These are phyloP conservation scores for Cryptosporidium tyzzeri DNA, from an alignment of 169 alveolate species.

Conservation along the genomic window DNA sequence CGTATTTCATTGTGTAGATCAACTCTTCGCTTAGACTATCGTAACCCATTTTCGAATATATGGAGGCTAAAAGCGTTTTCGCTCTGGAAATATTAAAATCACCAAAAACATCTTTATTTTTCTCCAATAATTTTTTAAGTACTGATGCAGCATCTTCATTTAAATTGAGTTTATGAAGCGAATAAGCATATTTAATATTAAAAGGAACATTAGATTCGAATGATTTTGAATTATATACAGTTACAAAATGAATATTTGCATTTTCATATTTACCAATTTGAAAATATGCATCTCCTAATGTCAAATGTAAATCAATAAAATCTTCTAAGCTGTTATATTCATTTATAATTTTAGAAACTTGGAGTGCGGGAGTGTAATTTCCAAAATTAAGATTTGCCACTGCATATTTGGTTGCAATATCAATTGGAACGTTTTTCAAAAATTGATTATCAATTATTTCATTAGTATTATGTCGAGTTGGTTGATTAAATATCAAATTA, in stretches of 20 bases:
- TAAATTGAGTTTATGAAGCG: conserved; percentile 30
- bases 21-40: conserved; percentile 38
- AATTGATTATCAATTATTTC: neutral
- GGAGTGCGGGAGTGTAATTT: conserved; percentile 22
- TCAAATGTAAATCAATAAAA: conserved; percentile 41
- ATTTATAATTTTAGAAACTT: conserved; percentile 21
- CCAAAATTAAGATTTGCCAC: conserved; percentile 43
- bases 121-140: conserved; percentile 9
- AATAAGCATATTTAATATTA: conserved; percentile 58
- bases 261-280: conserved; percentile 32
- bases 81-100: conserved; percentile 55
- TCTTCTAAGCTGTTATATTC: conserved; percentile 27
- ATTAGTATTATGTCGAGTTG: neutral
- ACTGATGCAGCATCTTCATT: conserved; percentile 26
- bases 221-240: neutral
- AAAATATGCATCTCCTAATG: conserved; percentile 62
- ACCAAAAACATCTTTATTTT: conserved; percentile 1
- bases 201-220: neutral
- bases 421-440: conserved; percentile 34
- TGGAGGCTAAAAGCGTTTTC: conserved; percentile 56
- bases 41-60: conserved; percentile 69
- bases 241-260: conserved; percentile 26
- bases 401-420: conserved; percentile 66
- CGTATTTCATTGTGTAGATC: conserved; percentile 69
- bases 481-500: neutral